Conservation (phyloP, 2,329 filamentous ascomycete species). For the Shiraia bambusicola region DNA sequence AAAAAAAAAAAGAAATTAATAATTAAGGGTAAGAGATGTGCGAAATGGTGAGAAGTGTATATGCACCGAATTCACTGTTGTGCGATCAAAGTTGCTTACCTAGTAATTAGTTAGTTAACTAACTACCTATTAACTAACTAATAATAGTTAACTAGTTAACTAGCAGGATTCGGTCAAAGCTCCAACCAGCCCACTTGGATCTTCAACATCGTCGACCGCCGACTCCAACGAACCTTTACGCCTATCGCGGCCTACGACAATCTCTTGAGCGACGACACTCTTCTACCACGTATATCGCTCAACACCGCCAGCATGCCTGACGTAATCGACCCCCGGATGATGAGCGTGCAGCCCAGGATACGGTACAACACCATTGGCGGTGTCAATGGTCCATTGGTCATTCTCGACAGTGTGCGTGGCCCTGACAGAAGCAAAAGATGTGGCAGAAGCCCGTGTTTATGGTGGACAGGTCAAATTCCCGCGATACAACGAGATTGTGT, state of each 20-base stretch:
- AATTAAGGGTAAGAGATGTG: too few species aligned
- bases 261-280: conserved; percentile 25
- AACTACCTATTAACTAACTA: too few species aligned
- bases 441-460: conserved; percentile 22
- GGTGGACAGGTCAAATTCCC: conserved; percentile 86
- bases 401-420: conserved; percentile 83
- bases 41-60: too few species aligned
- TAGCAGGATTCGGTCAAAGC: conserved; percentile 3
- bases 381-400: conserved; percentile 96
- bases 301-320: conserved; percentile 40
- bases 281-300: conserved; percentile 18
- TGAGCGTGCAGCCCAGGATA: conserved; percentile 68
- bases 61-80: too few species aligned
- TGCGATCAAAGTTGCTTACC: too few species aligned
- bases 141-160: too few species aligned
- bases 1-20: too few species aligned
- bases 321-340: conserved; percentile 52
- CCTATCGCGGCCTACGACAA: conserved; percentile 20
- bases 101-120: too few species aligned
- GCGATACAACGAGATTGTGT: conserved; percentile 96
- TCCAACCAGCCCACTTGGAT: conserved; percentile 22
- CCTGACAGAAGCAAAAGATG: conserved; percentile 4
- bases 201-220: conserved; percentile 20
- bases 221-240: conserved; percentile 13
- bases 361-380: conserved; percentile 98